These are phyloP conservation scores for Epipyxis sp. DNA, from an alignment of 108 stramenopile genomes.

Conservation along the genomic window DNA sequence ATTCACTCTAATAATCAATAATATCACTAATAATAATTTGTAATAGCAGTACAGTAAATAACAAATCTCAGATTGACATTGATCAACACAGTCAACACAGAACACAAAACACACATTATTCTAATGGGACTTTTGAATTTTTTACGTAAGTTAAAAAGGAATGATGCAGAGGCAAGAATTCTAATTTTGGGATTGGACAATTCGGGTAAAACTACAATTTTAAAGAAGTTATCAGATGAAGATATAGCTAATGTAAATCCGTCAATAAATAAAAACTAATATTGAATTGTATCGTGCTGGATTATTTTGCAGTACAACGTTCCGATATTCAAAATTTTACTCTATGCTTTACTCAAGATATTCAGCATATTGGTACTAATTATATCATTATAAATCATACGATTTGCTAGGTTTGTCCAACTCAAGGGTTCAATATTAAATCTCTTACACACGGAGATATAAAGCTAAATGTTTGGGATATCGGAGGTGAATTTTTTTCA, in stretches of 20 bases:
- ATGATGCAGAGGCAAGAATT: constrained; percentile 53
- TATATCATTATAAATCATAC: too few species aligned
- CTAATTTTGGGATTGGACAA: constrained; percentile 81
- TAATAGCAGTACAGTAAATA: too few species aligned
- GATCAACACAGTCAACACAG: too few species aligned
- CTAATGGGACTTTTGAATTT: background rate
- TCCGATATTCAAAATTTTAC: constrained; percentile 12
- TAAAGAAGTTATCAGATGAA: constrained; percentile 65
- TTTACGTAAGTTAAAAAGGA: background rate
- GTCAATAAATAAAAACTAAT: too few species aligned
- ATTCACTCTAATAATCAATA: too few species aligned
- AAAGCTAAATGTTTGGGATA: constrained; percentile 71
- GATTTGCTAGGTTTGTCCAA: too few species aligned
- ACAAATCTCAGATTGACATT: too few species aligned
- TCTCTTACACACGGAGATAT: constrained; percentile 57
- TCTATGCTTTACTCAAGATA: constrained; percentile 7
- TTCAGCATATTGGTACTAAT: too few species aligned
- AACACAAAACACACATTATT: background rate
- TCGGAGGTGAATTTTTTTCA: constrained; percentile 44
- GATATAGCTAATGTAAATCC: constrained; percentile 39
- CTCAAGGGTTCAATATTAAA: constrained; percentile 71
- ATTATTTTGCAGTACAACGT: too few species aligned
- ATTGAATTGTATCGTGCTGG: too few species aligned
- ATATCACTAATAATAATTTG: too few species aligned
- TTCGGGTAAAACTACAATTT: constrained; percentile 89